Conservation (phyloP, 2,329 filamentous ascomycete genomes). For the Ceratocystis ficicola region DNA sequence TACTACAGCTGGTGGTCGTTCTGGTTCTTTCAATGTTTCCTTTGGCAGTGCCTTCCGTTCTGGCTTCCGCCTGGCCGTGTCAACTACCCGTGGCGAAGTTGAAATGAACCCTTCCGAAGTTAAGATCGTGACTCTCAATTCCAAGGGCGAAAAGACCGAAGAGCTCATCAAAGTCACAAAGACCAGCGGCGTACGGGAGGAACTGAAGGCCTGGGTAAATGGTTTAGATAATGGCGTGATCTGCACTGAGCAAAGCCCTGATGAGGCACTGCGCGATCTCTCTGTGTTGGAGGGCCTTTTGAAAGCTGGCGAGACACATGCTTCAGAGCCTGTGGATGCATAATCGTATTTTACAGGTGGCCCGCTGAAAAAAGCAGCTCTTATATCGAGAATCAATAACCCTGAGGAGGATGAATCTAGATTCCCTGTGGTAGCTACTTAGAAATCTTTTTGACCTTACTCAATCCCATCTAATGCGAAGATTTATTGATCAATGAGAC, state of each 20-base stretch:
- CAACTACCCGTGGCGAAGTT: constrained; percentile 46
- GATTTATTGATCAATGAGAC: too few species aligned
- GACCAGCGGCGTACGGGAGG: constrained; percentile 43
- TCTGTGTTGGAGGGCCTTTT: constrained; percentile 39
- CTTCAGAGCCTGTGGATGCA: background rate
- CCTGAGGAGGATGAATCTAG: too few species aligned
- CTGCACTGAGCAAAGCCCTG: constrained; percentile 41
- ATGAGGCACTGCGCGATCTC: constrained; percentile 49
- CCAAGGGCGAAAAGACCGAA: constrained; percentile 28
- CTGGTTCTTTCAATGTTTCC: constrained; percentile 46
- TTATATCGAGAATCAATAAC: too few species aligned
- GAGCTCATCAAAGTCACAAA: constrained; percentile 25
- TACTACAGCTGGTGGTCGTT: constrained; percentile 40
- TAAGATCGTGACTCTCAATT: constrained; percentile 29
- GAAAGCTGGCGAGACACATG: constrained; percentile 20
- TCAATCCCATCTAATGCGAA: too few species aligned
- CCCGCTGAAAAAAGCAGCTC: too few species aligned
- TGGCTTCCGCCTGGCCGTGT: constrained; percentile 42
- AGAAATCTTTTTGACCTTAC: too few species aligned
- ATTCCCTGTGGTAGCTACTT: too few species aligned
- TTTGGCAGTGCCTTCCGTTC: constrained; percentile 44
- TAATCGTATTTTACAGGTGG: background rate
- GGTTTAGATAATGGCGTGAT: constrained; percentile 37
- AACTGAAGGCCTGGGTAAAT: constrained; percentile 50
- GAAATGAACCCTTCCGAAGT: constrained; percentile 37